Evolutionary conservation across 139 green algal genomes (phyloP).

Genomic region (Chlamydomonas sp.): DNA sequence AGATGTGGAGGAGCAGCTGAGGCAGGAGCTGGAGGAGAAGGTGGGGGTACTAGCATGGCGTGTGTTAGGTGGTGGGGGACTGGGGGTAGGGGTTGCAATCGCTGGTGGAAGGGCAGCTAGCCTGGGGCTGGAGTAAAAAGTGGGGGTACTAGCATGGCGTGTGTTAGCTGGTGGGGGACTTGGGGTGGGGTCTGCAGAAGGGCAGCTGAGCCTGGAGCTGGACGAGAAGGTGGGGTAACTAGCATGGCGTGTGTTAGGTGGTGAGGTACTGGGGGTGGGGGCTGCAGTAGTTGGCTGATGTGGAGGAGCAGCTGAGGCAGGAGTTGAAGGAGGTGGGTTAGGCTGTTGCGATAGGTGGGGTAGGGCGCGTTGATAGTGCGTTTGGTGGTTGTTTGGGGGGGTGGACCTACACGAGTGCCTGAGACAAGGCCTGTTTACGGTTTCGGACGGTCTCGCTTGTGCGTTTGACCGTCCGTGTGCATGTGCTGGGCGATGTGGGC

Average conservation of each 20-base stretch:
- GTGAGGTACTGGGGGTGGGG: conserved; percentile 17
- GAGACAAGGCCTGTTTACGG: too few relatives aligned
- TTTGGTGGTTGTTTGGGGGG: too few relatives aligned
- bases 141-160: too few relatives aligned
- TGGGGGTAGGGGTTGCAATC: neutral
- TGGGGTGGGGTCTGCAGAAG: conserved; percentile 56
- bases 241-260: too few relatives aligned
- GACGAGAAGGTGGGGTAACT: conserved; percentile 39
- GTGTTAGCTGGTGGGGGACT: neutral
- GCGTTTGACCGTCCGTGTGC: too few relatives aligned
- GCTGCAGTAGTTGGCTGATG: neutral
- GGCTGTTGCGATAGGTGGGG: too few relatives aligned
- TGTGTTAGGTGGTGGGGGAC: neutral
- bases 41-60: conserved; percentile 12
- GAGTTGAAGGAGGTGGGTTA: neutral
- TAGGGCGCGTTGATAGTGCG: too few relatives aligned
- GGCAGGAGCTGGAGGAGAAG: conserved; percentile 35
- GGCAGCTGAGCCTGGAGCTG: conserved; percentile 43
- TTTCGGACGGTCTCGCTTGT: too few relatives aligned
- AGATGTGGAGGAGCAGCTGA: conserved; percentile 44
- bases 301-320: neutral
- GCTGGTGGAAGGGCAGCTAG: neutral
- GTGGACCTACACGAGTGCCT: too few relatives aligned
- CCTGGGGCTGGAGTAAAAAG: too few relatives aligned
- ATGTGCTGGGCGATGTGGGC: too few relatives aligned